Evolutionary conservation across 2,329 filamentous ascomycete genomes (phyloP), one percentile per base, ranked within the genome.

Genomic region (Talaromyces piceae): DNA sequence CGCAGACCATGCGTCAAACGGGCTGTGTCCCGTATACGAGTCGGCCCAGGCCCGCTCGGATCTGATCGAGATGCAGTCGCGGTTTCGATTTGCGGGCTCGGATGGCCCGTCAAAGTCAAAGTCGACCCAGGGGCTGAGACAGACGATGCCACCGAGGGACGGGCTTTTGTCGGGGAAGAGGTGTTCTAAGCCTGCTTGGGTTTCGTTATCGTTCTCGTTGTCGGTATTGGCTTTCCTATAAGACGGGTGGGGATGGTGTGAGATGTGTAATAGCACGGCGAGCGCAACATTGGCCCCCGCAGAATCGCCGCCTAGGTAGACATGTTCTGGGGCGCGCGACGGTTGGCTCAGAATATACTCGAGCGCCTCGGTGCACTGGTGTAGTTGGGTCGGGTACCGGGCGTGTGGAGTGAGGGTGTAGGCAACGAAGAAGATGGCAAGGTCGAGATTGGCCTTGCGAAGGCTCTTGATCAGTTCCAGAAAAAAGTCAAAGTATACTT

Each of bases 241-340:
- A 0, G 75, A 70, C 0, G 77, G 71, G 53, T 82, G 79, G 0
- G 80, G 79, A 56, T 83, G 81, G 56, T 83, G 81, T 0, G 64
- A 58, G 1, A 71, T 50, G 37, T 71, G 69, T 26, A 66, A 52
- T 8, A 71, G 58, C 2, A 65, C 57, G 4, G 61, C 57, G 20
- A 65, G 51, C 16, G 62, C 63, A 26, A 72, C 62, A 53, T 72
- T 72, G 1, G 64, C 70, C 20, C 70, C 70, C 1, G 70, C 70
- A 1, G 69, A 71, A 47, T 72, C 70, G 7, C 70, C 70, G 39
- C 64, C 70, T 3, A 73, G 44, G 16, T 70, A 48, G 5, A 72
- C 61, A 39, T 66, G 59, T 3, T 58, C 53, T 1, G 69, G 65
- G 6, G 62, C 59, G 5, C 63, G 66, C 23, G 55, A 54, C 0